These are phyloP conservation scores for Kwoniella sp. DNA, from an alignment of 768 basidiomycete genomes.

Conservation along the genomic window DNA sequence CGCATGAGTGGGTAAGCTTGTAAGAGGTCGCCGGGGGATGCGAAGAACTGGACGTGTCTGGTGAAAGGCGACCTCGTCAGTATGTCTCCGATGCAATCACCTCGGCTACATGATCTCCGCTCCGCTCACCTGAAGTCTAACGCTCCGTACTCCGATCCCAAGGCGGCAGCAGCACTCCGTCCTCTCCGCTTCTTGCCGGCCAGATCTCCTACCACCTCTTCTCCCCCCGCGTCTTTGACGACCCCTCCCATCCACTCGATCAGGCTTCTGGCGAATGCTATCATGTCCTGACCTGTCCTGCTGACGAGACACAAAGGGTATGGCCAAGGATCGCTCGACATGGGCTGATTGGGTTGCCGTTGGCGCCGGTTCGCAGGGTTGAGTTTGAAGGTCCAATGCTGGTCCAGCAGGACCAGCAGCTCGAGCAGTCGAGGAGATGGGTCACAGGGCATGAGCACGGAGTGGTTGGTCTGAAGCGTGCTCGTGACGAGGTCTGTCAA, in stretches of 20 bases:
- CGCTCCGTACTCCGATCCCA: constrained; percentile 72
- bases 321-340: constrained; percentile 33
- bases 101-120: background rate
- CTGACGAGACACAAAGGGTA: constrained; percentile 88
- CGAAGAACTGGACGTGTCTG: constrained; percentile 89
- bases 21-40: constrained; percentile 71
- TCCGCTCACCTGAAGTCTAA: constrained; percentile 76
- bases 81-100: background rate
- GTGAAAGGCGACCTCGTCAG: background rate
- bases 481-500: constrained; percentile 75
- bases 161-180: constrained; percentile 55
- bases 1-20: constrained; percentile 78
- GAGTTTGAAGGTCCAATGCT: constrained; percentile 86
- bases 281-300: constrained; percentile 84
- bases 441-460: constrained; percentile 85
- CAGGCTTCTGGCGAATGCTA: constrained; percentile 89
- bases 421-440: constrained; percentile 92
- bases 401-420: constrained; percentile 89
- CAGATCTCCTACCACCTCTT: constrained; percentile 56
- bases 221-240: constrained; percentile 85
- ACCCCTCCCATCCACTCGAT: constrained; percentile 99
- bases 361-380: constrained; percentile 16
- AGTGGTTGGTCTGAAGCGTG: constrained; percentile 73
- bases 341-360: constrained; percentile 16
- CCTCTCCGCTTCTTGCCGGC: constrained; percentile 54